Evolutionary conservation across 2,329 filamentous ascomycete genomes (phyloP), one percentile per base, ranked within the genome.

Genomic region (Pseudogymnoascus sp.): DNA sequence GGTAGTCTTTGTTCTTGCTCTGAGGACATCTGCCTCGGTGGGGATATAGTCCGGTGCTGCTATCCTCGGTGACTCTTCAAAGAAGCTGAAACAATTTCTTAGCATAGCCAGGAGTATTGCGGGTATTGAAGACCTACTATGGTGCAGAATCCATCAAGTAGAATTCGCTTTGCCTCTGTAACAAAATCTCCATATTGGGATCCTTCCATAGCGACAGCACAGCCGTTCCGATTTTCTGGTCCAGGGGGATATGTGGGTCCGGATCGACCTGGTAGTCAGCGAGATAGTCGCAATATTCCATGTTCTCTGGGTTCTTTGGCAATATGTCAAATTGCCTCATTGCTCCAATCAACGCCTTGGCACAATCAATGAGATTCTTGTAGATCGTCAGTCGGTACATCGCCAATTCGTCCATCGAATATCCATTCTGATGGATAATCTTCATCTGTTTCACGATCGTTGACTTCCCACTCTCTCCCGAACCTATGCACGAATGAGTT

Each of bases 401-500:
- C 72, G 89, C 89, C 60, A 97, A 83, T 77, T 99, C 95, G 71
- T 97, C 93, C 69, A 91, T 87, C 10, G 91, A 93, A 78, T 99
- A 99, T 66, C 95, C 95, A 78, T 97, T 96, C 72, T 97, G 89
- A 74, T 99, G 95, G 73, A 99, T 97, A 71, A 99, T 99, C 79
- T 97, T 99, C 95, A 99, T 99, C 82, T 99, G 95, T 78, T 99
- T 99, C 70, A 99, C 95, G 72, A 99, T 97, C 9, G 95, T 99
- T 64, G 95, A 97, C 79, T 99, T 99, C 70, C 95, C 95, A 77
- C 93, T 97, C 80, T 99, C 95, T 69, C 95, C 95, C 68, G 95
- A 97, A 69, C 95, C 95, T 97, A 75, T 15, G 9, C 31, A 61
- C 19, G 17, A 60, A 65, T 61, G 59, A 67, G 62, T 33, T 15